phyloP scores from a whole-genome alignment of 768 basidiomycete species.

The Grammothele lineata region DNA sequence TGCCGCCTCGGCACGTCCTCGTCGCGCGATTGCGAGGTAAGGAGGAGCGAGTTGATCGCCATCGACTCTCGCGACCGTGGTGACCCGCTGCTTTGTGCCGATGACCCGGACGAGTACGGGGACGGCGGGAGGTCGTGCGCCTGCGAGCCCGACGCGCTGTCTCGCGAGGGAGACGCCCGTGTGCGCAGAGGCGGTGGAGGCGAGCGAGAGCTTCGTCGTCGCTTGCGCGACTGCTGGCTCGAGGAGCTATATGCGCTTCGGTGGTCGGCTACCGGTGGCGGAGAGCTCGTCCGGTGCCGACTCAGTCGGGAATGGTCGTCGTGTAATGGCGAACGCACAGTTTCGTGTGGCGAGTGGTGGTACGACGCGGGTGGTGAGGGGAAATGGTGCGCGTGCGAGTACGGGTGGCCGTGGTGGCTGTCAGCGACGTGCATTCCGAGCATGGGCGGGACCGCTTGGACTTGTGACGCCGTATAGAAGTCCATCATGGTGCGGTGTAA shows the following conservation, averaged over 20 bases:
- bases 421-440: slow-evolving; percentile 14
- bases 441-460: slow-evolving; percentile 13
- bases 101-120: slow-evolving; percentile 68
- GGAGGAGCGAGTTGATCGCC: slow-evolving; percentile 73
- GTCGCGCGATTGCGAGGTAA: slow-evolving; percentile 33
- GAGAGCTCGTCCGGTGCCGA: slow-evolving; percentile 26
- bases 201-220: slow-evolving; percentile 58
- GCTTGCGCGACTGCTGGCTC: slow-evolving; percentile 38
- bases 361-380: slow-evolving; percentile 25
- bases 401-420: slow-evolving; percentile 9
- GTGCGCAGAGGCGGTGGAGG: slow-evolving; percentile 33
- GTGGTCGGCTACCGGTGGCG: slow-evolving; percentile 20
- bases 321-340: too few relatives aligned
- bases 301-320: not conserved
- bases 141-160: slow-evolving; percentile 23
- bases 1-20: slow-evolving; percentile 15
- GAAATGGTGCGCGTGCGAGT: slow-evolving; percentile 16
- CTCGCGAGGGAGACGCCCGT: slow-evolving; percentile 26
- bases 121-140: slow-evolving; percentile 61
- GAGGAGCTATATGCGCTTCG: slow-evolving; percentile 12
- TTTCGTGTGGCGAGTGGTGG: slow-evolving; percentile 28
- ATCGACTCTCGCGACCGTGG: slow-evolving; percentile 71
- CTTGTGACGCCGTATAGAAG: slow-evolving; percentile 32
- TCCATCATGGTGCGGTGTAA: slow-evolving; percentile 73
- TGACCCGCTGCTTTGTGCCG: slow-evolving; percentile 58